Conservation (phyloP, 1,139 yeast species). For the Candida sp. region DNA sequence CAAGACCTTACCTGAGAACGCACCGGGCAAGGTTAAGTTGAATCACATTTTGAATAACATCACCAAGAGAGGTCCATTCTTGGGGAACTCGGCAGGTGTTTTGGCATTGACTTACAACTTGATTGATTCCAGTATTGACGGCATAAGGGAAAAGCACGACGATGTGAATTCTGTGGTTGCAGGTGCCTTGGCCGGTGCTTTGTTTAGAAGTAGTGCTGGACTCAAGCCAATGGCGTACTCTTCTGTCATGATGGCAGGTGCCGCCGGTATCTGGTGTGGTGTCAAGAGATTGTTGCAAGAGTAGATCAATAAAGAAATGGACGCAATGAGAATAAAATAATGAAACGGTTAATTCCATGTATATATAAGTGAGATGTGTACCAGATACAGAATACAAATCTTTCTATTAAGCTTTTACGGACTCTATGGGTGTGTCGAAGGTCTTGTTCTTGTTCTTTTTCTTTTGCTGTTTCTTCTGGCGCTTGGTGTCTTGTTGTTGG, state of each 20-base stretch:
- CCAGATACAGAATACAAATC: not conserved
- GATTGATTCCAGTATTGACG: constrained; percentile 80
- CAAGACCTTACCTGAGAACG: constrained; percentile 70
- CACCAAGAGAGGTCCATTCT: constrained; percentile 94
- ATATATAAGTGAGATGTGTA: not conserved
- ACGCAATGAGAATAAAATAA: not conserved
- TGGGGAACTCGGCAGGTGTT: constrained; percentile 96
- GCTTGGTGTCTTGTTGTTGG: constrained; percentile 2
- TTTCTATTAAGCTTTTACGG: constrained; percentile 1
- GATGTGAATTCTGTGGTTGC: constrained; percentile 82
- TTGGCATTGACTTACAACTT: constrained; percentile 88
- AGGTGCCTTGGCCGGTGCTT: constrained; percentile 92
- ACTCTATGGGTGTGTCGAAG: not conserved
- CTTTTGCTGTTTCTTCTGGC: constrained; percentile 5
- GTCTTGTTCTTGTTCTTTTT: constrained; percentile 1
- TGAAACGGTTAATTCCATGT: constrained; percentile 1
- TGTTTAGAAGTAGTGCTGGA: constrained; percentile 88
- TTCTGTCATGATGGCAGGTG: constrained; percentile 84
- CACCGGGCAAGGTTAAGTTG: constrained; percentile 78
- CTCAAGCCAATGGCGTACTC: constrained; percentile 87
- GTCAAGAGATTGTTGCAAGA: constrained; percentile 56
- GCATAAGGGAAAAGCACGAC: constrained; percentile 87
- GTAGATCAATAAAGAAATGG: not conserved
- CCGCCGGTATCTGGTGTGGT: constrained; percentile 95
- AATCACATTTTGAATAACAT: constrained; percentile 91